These are phyloP conservation scores for Dendrobium officinale DNA, from an alignment of 106 monocot species.

Conservation along the genomic window DNA sequence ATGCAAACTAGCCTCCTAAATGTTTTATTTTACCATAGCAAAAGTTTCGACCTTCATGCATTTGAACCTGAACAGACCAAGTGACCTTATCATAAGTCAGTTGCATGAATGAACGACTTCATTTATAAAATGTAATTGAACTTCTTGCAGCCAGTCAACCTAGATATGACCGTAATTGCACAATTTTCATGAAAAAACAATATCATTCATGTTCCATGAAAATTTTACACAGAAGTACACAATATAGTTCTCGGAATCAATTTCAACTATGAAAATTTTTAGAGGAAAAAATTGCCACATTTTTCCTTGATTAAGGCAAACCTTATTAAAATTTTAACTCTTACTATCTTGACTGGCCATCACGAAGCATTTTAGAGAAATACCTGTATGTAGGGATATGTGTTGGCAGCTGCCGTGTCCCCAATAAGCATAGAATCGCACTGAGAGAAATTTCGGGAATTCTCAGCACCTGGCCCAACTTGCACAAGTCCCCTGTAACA, in stretches of 20 bases:
- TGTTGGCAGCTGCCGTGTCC: slow-evolving; percentile 81
- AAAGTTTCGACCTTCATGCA: too few species aligned
- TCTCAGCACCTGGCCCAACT: slow-evolving; percentile 57
- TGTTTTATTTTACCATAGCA: too few species aligned
- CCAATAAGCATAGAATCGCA: slow-evolving; percentile 99
- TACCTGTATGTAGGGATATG: slow-evolving; percentile 96
- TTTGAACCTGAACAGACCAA: background rate
- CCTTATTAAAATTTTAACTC: background rate
- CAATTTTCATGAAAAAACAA: background rate
- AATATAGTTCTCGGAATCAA: background rate
- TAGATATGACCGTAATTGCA: background rate
- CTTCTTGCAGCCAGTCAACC: background rate
- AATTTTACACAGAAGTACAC: background rate
- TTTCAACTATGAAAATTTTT: background rate
- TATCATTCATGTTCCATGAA: background rate
- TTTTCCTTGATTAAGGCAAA: background rate
- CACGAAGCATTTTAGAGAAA: background rate
- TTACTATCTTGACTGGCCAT: background rate
- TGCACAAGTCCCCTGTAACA: slow-evolving; percentile 87
- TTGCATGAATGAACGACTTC: background rate
- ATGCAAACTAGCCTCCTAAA: too few species aligned
- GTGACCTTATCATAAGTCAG: background rate
- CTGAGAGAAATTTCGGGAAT: slow-evolving; percentile 85
- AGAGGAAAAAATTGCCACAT: background rate
- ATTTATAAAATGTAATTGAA: background rate